Evolutionary conservation across 1,284 basidiomycete genomes (phyloP), one percentile per base, ranked within the genome.

Genomic region (Malassezia globosa): DNA sequence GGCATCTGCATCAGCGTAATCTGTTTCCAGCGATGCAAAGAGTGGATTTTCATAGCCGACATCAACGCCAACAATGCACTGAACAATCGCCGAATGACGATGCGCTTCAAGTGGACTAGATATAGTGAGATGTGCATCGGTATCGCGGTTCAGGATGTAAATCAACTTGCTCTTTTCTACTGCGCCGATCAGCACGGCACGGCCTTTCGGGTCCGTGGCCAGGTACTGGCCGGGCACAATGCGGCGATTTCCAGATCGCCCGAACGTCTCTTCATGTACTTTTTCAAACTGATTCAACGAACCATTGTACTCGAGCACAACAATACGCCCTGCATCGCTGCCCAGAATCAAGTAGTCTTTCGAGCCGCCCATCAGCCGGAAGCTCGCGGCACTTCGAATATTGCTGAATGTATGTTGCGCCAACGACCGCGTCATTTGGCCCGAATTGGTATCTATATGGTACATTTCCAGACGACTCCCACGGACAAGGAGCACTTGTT

Each of bases 21-120:
- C 68, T 19, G 64, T 60, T 39, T 71, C 68, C 31, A 71, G 60
- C 24, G 65, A 62, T 3, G 68, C 68, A 41, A 71, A 71, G 11
- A 68, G 44, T 4, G 68, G 66, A 23, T 71, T 71, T 44, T 71
- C 68, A 41, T 60, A 71, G 8, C 68, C 68, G 21, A 69, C 68
- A 38, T 71, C 68, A 22, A 71, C 63, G 22, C 65, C 66, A 22
- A 64, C 54, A 26, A 69, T 60, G 50, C 60, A 56, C 49, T 69
- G 61, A 21, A 65, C 60, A 55, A 71, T 66, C 16, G 58, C 58
- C 25, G 58, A 60, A 7, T 60, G 55, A 37, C 59, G 49, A 46
- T 71, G 60, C 24, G 68, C 68, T 50, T 71, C 68, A 14, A 71
- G 56, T 10, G 68, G 68, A 46, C 65, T 69, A 1, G 65, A 66